These are phyloP conservation scores for Zea luxurians DNA, from an alignment of 176 grass and related monocot species.

Conservation along the genomic window DNA sequence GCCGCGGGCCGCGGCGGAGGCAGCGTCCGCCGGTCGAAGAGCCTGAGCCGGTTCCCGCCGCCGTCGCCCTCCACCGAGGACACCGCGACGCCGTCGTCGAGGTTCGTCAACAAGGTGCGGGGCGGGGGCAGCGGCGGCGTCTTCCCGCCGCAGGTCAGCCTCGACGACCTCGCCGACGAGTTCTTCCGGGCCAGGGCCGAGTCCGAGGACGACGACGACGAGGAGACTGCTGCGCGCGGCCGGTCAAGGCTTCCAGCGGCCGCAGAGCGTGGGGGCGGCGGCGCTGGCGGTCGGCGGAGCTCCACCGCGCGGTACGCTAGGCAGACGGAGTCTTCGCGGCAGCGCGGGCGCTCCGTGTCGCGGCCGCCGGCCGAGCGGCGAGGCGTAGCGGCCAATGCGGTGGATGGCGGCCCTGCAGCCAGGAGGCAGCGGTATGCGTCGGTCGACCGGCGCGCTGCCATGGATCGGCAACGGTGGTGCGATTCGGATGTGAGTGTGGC, in stretches of 20 bases:
- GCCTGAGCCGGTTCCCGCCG: conserved; percentile 73
- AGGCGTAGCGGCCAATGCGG: background rate
- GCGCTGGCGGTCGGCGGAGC: conserved; percentile 20
- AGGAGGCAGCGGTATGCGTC: conserved; percentile 58
- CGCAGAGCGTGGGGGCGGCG: conserved; percentile 13
- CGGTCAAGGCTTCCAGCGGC: conserved; percentile 40
- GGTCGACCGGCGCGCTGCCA: conserved; percentile 35
- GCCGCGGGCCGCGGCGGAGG: background rate
- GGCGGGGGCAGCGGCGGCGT: background rate
- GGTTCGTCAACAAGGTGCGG: conserved; percentile 76
- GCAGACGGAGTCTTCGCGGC: conserved; percentile 71
- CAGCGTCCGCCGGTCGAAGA: conserved; percentile 58
- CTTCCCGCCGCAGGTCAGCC: conserved; percentile 68
- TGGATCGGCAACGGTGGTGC: conserved; percentile 43
- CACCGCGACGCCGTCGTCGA: conserved; percentile 57
- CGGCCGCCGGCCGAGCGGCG: conserved; percentile 53
- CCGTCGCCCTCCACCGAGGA: conserved; percentile 56
- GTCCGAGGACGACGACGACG: conserved; percentile 78
- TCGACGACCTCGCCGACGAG: conserved; percentile 95
- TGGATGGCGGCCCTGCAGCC: conserved; percentile 12
- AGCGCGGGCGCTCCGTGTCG: conserved; percentile 69
- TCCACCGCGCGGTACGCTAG: conserved; percentile 64
- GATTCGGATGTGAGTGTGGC: conserved; percentile 64
- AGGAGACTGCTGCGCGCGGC: conserved; percentile 19
- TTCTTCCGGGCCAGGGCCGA: conserved; percentile 85